Conservation (phyloP, 371 early-diverging fungal genomes). For the Circinella minor region DNA sequence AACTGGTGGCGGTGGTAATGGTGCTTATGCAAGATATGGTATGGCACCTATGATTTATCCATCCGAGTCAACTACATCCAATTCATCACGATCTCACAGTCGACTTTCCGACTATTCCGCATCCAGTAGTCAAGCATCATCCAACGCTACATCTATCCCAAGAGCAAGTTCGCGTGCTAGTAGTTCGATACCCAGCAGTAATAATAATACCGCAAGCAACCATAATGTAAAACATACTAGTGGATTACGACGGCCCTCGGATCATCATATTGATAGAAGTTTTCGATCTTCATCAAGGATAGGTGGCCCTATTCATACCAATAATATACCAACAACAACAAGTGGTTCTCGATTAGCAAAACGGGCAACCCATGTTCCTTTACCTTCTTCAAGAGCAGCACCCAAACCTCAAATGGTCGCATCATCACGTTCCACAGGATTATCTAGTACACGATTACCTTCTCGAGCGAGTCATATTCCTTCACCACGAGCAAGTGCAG, state of each 20-base stretch:
- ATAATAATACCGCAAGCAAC: background rate
- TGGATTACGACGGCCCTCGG: background rate
- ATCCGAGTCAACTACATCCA: slow-evolving; percentile 43
- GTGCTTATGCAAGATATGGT: slow-evolving; percentile 33
- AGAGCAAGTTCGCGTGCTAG: slow-evolving; percentile 13
- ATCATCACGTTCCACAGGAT: slow-evolving; percentile 24
- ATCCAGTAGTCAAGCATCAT: slow-evolving; percentile 31
- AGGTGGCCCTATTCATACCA: slow-evolving; percentile 9
- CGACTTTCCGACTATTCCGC: slow-evolving; percentile 48
- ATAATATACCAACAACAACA: background rate
- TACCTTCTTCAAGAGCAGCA: slow-evolving; percentile 27
- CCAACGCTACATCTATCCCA: slow-evolving; percentile 31
- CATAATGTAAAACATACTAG: background rate
- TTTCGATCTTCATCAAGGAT: slow-evolving; percentile 18
- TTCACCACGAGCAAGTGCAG: slow-evolving; percentile 16
- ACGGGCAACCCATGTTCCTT: slow-evolving; percentile 52
- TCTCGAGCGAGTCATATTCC: slow-evolving; percentile 45
- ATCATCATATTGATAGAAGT: slow-evolving; percentile 4
- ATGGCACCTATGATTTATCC: slow-evolving; percentile 43
- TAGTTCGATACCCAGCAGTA: background rate
- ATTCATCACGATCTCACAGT: slow-evolving; percentile 46
- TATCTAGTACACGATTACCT: slow-evolving; percentile 15
- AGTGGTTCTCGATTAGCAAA: slow-evolving; percentile 31
- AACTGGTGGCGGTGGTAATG: slow-evolving; percentile 2
- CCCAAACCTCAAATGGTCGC: slow-evolving; percentile 33